A percentile compares a stretch with the other conserved stretches of the same genome.
Evolutionary conservation across 176 grass and related monocot genomes (phyloP).

Genomic region (Ananas comosus): DNA sequence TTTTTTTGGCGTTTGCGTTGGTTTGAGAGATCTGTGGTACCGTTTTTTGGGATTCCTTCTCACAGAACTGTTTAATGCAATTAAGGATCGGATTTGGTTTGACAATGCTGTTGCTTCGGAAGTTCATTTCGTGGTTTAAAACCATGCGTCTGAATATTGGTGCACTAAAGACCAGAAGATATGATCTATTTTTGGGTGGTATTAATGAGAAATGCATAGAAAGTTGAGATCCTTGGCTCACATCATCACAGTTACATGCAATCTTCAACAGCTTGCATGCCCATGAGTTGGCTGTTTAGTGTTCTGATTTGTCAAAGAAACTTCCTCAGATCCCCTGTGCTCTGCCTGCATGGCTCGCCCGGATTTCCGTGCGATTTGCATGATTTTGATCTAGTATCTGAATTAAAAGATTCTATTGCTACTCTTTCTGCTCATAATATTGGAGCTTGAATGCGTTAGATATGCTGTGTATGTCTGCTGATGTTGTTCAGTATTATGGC

Average conservation of each 20-base stretch:
- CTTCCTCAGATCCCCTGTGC: no score
- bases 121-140: neutral
- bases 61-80: neutral
- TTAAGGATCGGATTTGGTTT: neutral
- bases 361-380: neutral
- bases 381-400: neutral
- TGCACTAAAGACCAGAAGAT: no score
- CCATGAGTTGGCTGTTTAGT: no score
- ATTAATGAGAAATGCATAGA: no score
- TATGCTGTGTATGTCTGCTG: conserved; percentile 22
- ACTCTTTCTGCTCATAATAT: neutral
- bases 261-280: no score
- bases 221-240: no score
- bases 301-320: no score
- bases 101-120: neutral
- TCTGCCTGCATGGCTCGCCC: no score
- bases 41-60: neutral
- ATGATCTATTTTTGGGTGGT: no score
- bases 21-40: neutral
- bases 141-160: no score
- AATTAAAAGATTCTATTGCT: neutral
- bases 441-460: neutral
- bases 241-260: no score
- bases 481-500: conserved; percentile 31
- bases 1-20: neutral